Evolutionary conservation across 1,284 basidiomycete genomes (phyloP).

Genomic region (Tilletiopsis washingtonensis): DNA sequence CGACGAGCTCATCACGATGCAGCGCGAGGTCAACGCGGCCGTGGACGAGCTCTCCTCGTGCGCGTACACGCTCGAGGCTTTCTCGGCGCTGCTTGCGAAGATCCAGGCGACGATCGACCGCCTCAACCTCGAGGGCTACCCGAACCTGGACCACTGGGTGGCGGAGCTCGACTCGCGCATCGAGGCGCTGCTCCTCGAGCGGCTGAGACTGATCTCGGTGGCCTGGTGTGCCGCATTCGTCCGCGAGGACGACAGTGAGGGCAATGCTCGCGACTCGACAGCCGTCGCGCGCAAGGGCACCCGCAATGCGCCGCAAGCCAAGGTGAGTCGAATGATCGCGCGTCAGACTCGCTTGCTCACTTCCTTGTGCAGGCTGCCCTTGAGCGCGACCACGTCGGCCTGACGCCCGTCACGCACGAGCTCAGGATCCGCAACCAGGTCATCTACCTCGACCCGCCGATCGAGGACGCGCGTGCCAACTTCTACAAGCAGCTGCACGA

Average conservation of each 20-base stretch:
- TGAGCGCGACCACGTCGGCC: constrained; percentile 11
- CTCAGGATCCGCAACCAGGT: constrained; percentile 97
- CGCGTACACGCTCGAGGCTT: constrained; percentile 71
- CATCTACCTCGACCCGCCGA: constrained; percentile 94
- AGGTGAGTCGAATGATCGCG: background rate
- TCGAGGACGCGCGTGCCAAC: constrained; percentile 81
- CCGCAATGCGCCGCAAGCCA: background rate
- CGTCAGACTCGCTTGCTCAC: background rate
- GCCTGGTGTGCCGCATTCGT: constrained; percentile 78
- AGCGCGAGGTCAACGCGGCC: constrained; percentile 71
- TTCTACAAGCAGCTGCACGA: constrained; percentile 89
- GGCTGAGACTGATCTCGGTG: constrained; percentile 70
- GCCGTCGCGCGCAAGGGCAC: constrained; percentile 1
- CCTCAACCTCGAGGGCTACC: constrained; percentile 89
- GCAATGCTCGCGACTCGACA: constrained; percentile 6
- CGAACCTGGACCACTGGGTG: constrained; percentile 96
- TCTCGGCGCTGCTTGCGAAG: constrained; percentile 66
- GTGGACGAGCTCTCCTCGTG: constrained; percentile 83
- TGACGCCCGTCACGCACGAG: constrained; percentile 61
- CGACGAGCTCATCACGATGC: constrained; percentile 82
- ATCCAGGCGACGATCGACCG: constrained; percentile 88
- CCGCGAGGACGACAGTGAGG: constrained; percentile 4
- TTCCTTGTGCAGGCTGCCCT: background rate
- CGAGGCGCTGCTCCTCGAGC: constrained; percentile 69
- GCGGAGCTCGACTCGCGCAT: constrained; percentile 77